These are phyloP conservation scores for Ceratocystis ficicola DNA, from an alignment of 2,329 filamentous ascomycete species.

Conservation along the genomic window DNA sequence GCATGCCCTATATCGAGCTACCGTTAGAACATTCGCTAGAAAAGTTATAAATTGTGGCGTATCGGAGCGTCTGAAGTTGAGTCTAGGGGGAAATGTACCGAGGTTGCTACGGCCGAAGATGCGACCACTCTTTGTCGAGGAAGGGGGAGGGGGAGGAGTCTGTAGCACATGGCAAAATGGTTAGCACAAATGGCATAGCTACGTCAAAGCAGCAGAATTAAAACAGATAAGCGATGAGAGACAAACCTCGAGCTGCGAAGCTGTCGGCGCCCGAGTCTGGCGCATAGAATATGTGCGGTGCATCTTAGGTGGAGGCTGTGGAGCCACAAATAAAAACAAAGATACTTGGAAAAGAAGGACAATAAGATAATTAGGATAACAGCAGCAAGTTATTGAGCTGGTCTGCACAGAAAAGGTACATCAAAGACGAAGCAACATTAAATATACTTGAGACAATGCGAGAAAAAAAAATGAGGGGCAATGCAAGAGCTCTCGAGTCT, in stretches of 20 bases:
- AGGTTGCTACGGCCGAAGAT: constrained; percentile 79
- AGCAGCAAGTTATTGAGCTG: too few relatives aligned
- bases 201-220: background rate
- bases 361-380: background rate
- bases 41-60: background rate
- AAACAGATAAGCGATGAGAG: constrained; percentile 24
- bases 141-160: constrained; percentile 86
- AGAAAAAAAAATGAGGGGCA: background rate
- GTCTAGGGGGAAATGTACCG: constrained; percentile 48
- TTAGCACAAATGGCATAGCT: constrained; percentile 19
- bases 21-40: constrained; percentile 18
- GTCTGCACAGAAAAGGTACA: background rate
- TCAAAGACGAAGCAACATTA: background rate
- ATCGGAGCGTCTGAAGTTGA: background rate
- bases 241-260: constrained; percentile 55
- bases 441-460: background rate
- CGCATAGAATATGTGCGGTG: constrained; percentile 99
- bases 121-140: constrained; percentile 79
- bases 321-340: background rate
- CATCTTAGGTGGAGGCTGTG: constrained; percentile 43
- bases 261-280: constrained; percentile 89
- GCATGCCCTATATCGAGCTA: constrained; percentile 41
- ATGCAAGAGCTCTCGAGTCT: background rate
- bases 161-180: constrained; percentile 32
- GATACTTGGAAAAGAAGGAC: background rate